phyloP scores from a whole-genome alignment of 768 basidiomycete genomes.

The Mycena olivaceomarginata region DNA sequence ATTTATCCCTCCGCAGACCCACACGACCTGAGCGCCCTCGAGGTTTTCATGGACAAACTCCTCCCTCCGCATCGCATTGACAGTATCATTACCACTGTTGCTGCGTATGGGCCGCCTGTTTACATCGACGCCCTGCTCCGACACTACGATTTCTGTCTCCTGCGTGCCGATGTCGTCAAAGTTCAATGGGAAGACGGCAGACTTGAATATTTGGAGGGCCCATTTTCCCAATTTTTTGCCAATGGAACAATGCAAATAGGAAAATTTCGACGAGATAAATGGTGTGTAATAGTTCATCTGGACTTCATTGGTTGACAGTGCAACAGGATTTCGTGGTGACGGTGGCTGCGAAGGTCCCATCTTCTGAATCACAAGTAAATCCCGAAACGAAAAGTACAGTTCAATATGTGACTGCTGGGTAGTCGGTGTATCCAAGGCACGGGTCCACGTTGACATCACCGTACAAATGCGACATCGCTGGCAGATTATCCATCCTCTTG shows the following conservation, averaged over 20 bases:
- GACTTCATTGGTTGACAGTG: neutral
- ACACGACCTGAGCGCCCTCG: conserved; percentile 26
- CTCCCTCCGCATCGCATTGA: conserved; percentile 1
- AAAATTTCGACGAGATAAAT: conserved; percentile 21
- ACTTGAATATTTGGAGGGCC: neutral
- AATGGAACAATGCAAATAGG: conserved; percentile 22
- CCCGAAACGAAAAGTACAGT: too few species aligned
- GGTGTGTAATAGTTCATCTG: conserved; percentile 11
- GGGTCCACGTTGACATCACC: conserved; percentile 42
- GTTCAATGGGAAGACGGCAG: conserved; percentile 31
- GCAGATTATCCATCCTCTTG: conserved; percentile 47
- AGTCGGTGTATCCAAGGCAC: conserved; percentile 52
- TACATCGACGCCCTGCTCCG: conserved; percentile 14
- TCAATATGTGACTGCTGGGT: conserved; percentile 40
- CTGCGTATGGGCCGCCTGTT: conserved; percentile 8
- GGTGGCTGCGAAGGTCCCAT: neutral
- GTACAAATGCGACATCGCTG: conserved; percentile 47
- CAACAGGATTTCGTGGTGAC: conserved; percentile 17
- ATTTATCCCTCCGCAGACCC: conserved; percentile 16
- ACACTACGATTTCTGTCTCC: conserved; percentile 16
- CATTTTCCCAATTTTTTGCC: conserved; percentile 24
- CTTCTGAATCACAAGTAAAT: too few species aligned
- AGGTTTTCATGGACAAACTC: conserved; percentile 11
- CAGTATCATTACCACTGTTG: conserved; percentile 26
- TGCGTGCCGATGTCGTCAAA: conserved; percentile 21